phyloP scores from a whole-genome alignment of 345 rosid species.

The Boechera stricta region DNA sequence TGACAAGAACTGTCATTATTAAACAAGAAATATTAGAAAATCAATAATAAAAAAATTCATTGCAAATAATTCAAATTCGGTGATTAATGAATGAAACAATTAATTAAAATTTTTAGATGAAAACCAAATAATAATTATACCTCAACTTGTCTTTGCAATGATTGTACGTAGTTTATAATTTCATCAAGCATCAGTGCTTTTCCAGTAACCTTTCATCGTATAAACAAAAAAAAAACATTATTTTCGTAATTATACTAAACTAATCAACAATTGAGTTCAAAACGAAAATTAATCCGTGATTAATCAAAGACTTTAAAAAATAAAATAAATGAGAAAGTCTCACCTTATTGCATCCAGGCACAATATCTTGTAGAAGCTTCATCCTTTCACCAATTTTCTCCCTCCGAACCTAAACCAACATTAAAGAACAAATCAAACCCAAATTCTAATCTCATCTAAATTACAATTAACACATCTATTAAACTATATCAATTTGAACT shows the following conservation, averaged over 20 bases:
- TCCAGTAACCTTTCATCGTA: constrained; percentile 72
- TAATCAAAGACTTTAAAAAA: background rate
- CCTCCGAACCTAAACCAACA: constrained; percentile 64
- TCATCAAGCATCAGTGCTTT: constrained; percentile 91
- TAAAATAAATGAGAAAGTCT: background rate
- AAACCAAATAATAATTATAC: constrained; percentile 48
- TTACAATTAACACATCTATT: background rate
- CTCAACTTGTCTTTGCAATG: constrained; percentile 95
- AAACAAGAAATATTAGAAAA: background rate
- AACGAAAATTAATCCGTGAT: background rate
- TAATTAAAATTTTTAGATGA: constrained; percentile 14
- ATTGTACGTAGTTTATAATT: constrained; percentile 91
- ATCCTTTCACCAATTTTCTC: constrained; percentile 96
- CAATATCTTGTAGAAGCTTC: constrained; percentile 97
- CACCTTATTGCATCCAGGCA: constrained; percentile 98
- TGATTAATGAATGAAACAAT: constrained; percentile 30
- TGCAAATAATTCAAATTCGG: constrained; percentile 33
- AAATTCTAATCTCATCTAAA: background rate
- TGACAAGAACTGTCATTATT: constrained; percentile 74
- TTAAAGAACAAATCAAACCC: constrained; percentile 1
- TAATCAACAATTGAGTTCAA: background rate
- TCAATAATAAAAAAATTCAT: background rate
- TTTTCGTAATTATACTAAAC: constrained; percentile 13
- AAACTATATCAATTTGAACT: background rate
- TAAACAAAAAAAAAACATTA: constrained; percentile 16